These are phyloP conservation scores for Naganishia kalamii DNA, from an alignment of 768 basidiomycete species.

Conservation along the genomic window DNA sequence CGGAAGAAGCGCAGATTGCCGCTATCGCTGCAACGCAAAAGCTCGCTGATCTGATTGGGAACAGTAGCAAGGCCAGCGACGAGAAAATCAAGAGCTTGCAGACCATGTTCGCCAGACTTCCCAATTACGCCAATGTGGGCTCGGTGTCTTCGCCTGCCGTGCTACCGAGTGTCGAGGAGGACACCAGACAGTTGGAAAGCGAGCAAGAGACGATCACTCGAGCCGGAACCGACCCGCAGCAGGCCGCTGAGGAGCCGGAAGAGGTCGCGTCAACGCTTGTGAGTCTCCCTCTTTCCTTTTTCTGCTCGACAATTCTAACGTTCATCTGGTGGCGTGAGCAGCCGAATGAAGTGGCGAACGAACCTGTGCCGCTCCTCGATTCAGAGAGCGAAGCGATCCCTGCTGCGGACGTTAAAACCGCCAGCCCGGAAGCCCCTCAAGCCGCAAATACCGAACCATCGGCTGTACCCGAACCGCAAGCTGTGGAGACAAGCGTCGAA, in stretches of 20 bases:
- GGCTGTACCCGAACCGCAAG: not conserved
- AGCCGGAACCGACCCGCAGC: too few species aligned
- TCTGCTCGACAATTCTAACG: too few species aligned
- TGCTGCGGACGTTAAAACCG: not conserved
- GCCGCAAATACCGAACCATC: not conserved
- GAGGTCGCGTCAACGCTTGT: too few species aligned
- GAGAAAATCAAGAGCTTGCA: conserved; percentile 9
- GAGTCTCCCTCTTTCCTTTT: too few species aligned
- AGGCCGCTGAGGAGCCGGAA: not conserved
- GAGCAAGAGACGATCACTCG: not conserved
- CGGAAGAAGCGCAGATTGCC: conserved; percentile 16
- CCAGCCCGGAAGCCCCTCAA: not conserved
- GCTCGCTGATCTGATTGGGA: conserved; percentile 6
- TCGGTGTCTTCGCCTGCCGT: not conserved
- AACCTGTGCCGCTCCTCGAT: too few species aligned
- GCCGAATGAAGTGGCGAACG: too few species aligned
- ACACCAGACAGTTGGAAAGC: not conserved
- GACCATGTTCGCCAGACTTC: not conserved
- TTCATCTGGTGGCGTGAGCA: too few species aligned
- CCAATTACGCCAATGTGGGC: not conserved
- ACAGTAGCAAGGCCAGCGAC: conserved; percentile 11
- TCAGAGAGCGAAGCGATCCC: too few species aligned
- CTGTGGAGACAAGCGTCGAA: not conserved
- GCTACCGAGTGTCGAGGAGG: conserved; percentile 7
- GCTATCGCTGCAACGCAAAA: conserved; percentile 10